phyloP scores from a whole-genome alignment of 2,329 filamentous ascomycete species.

The Cryphonectria naterciae region DNA sequence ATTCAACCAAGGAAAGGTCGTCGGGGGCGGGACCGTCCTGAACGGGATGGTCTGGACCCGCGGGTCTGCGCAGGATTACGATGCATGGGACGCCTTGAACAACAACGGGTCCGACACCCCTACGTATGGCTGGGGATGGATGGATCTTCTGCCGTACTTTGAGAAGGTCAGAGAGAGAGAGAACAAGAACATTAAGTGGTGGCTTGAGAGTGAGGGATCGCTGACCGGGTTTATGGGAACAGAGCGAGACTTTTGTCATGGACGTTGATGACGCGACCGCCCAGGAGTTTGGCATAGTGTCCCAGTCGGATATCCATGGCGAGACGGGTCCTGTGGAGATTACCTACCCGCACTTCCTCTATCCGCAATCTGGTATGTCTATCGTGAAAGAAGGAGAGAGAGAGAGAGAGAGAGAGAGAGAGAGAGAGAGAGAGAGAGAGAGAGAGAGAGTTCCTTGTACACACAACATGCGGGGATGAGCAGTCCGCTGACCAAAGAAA shows the following conservation, averaged over 20 bases:
- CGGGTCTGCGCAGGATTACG: constrained; percentile 45
- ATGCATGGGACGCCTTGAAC: constrained; percentile 48
- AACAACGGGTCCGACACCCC: constrained; percentile 36
- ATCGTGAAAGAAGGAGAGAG: neutral
- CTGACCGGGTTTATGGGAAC: neutral
- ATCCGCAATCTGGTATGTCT: constrained; percentile 44
- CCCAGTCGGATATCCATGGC: constrained; percentile 39
- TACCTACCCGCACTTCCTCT: constrained; percentile 44
- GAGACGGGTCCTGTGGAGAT: constrained; percentile 43
- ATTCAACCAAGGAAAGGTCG: constrained; percentile 43
- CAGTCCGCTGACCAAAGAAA: constrained; percentile 30
- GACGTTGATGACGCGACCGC: constrained; percentile 33
- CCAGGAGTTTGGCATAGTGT: constrained; percentile 35
- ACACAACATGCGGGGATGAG: neutral
- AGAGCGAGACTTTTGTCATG: constrained; percentile 44
- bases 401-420: too few species aligned
- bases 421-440: too few species aligned
- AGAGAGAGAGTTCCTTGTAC: neutral
- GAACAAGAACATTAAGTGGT: neutral
- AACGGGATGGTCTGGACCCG: constrained; percentile 49
- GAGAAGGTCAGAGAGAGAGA: constrained; percentile 43
- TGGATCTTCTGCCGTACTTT: constrained; percentile 52
- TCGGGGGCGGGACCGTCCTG: constrained; percentile 46
- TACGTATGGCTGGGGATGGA: constrained; percentile 44
- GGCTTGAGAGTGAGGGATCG: neutral